These are phyloP conservation scores for Globisporangium iwayamae DNA, from an alignment of 352 stramenopile species.

Conservation along the genomic window DNA sequence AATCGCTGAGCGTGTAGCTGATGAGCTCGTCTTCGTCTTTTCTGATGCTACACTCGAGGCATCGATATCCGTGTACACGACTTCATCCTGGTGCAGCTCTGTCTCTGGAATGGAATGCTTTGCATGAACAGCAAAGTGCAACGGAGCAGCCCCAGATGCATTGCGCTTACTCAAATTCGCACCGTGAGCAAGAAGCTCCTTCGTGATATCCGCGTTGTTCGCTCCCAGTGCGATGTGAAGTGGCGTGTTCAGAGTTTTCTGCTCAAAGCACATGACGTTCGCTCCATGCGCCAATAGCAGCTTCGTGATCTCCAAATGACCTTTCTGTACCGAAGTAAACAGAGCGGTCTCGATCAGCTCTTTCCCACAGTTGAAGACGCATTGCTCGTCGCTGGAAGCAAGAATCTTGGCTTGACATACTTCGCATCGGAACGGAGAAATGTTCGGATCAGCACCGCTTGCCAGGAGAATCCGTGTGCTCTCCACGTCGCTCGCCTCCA, in stretches of 20 bases:
- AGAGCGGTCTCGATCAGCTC: slow-evolving; percentile 44
- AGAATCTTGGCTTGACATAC: slow-evolving; percentile 22
- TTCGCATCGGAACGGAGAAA: slow-evolving; percentile 44
- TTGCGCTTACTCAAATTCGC: slow-evolving; percentile 45
- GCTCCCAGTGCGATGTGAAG: slow-evolving; percentile 42
- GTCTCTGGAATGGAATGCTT: slow-evolving; percentile 44
- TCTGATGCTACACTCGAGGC: not conserved
- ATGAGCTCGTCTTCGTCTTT: not conserved
- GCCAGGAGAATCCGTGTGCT: slow-evolving; percentile 35
- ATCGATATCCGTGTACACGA: slow-evolving; percentile 37
- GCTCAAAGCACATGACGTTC: slow-evolving; percentile 37
- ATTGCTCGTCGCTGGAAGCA: slow-evolving; percentile 17
- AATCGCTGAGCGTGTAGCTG: slow-evolving; percentile 32
- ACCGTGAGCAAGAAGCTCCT: slow-evolving; percentile 39
- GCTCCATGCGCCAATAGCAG: slow-evolving; percentile 43
- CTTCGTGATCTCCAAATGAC: slow-evolving; percentile 26
- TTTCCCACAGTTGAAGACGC: slow-evolving; percentile 30
- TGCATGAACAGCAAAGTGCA: slow-evolving; percentile 45
- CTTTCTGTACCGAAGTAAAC: slow-evolving; percentile 36
- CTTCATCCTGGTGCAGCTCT: slow-evolving; percentile 51
- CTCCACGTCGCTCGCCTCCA: slow-evolving; percentile 38
- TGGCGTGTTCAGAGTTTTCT: slow-evolving; percentile 34
- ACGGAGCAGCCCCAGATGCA: slow-evolving; percentile 27
- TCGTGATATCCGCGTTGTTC: slow-evolving; percentile 40
- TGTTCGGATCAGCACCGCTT: slow-evolving; percentile 42